phyloP scores from a whole-genome alignment of 2,329 filamentous ascomycete genomes.

The Pleurostoma richardsiae region DNA sequence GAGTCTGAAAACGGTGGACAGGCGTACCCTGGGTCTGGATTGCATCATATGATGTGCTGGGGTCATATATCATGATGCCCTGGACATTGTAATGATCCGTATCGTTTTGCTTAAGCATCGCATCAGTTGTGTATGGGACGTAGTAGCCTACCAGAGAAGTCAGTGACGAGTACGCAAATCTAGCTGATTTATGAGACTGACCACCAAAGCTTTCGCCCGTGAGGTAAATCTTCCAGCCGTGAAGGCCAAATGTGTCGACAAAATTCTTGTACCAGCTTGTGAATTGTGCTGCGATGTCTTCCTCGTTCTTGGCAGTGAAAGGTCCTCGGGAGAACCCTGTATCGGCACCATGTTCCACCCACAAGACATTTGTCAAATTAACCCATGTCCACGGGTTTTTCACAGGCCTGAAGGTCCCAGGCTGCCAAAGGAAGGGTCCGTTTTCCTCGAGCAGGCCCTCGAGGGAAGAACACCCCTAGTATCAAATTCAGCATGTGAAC shows the following conservation, averaged over 20 bases:
- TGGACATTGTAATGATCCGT: constrained; percentile 59
- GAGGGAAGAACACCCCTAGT: constrained; percentile 46
- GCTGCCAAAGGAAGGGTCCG: constrained; percentile 63
- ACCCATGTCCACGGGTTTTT: constrained; percentile 64
- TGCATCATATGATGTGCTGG: constrained; percentile 26
- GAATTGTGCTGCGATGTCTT: constrained; percentile 61
- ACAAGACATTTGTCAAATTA: constrained; percentile 69
- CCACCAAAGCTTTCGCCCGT: constrained; percentile 61
- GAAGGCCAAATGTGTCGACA: constrained; percentile 57
- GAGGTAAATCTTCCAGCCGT: constrained; percentile 61
- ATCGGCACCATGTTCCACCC: constrained; percentile 59
- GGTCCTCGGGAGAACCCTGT: constrained; percentile 58
- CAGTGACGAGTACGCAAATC: too few species aligned
- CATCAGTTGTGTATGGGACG: constrained; percentile 63
- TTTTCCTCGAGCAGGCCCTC: constrained; percentile 68
- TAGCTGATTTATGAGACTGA: not conserved
- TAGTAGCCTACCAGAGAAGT: constrained; percentile 13
- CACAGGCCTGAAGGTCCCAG: constrained; percentile 58
- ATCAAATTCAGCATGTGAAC: too few species aligned
- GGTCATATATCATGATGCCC: constrained; percentile 66
- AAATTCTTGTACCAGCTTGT: constrained; percentile 73
- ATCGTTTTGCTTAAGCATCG: constrained; percentile 62
- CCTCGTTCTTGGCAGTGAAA: constrained; percentile 54
- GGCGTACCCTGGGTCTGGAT: too few species aligned
- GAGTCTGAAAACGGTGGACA: constrained; percentile 32